phyloP scores from a whole-genome alignment of 1,284 basidiomycete species.

The Boletus sp. region DNA sequence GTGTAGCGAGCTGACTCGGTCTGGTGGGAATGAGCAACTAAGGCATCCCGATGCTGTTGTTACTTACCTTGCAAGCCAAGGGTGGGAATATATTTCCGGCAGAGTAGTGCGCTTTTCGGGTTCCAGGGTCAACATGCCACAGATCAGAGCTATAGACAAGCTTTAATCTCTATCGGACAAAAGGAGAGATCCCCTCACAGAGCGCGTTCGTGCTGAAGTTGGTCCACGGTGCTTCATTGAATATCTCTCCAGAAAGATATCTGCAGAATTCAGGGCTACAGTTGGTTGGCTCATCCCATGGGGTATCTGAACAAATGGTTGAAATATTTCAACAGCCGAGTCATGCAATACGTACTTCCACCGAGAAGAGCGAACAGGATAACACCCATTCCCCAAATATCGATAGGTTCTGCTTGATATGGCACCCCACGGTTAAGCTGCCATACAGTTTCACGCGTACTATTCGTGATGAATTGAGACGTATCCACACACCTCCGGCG shows the following conservation, averaged over 20 bases:
- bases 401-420: slow-evolving; percentile 91
- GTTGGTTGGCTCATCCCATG: slow-evolving; percentile 94
- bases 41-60: not conserved
- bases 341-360: slow-evolving; percentile 70
- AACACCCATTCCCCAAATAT: slow-evolving; percentile 97
- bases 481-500: slow-evolving; percentile 75
- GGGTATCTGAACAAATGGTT: slow-evolving; percentile 70
- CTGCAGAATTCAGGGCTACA: slow-evolving; percentile 79
- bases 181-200: slow-evolving; percentile 48
- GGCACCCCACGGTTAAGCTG: slow-evolving; percentile 57
- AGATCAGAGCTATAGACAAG: slow-evolving; percentile 60
- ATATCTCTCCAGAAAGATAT: slow-evolving; percentile 79
- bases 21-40: slow-evolving; percentile 41
- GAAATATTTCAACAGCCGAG: not conserved
- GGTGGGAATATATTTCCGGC: slow-evolving; percentile 68
- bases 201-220: slow-evolving; percentile 63
- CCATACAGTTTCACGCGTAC: slow-evolving; percentile 3
- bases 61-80: slow-evolving; percentile 77
- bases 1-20: slow-evolving; percentile 69
- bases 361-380: slow-evolving; percentile 92
- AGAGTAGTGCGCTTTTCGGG: slow-evolving; percentile 75
- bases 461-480: not conserved
- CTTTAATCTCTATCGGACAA: not conserved
- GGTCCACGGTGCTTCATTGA: slow-evolving; percentile 83
- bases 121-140: slow-evolving; percentile 76